Percentiles rank a stretch among this genome's conserved stretches.
These are phyloP conservation scores for Pythium plurisporium DNA, from an alignment of 352 stramenopile genomes.

Conservation along the genomic window DNA sequence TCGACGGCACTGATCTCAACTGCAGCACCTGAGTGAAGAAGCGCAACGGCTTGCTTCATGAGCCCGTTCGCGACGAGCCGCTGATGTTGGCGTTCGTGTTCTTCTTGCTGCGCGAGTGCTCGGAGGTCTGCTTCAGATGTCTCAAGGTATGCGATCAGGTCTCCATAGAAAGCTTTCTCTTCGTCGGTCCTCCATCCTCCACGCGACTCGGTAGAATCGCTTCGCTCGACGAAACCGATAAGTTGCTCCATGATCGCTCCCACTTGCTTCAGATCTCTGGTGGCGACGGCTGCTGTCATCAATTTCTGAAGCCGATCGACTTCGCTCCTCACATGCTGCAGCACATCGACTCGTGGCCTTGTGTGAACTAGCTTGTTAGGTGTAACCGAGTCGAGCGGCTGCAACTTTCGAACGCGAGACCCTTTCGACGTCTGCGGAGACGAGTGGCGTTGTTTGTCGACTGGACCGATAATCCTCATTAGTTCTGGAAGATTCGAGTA, in stretches of 20 bases:
- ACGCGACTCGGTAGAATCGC: background rate
- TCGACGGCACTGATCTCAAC: background rate
- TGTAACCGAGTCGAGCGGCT: background rate
- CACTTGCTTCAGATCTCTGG: background rate
- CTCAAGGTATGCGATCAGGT: slow-evolving; percentile 3
- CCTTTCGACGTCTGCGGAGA: background rate
- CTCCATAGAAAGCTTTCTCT: background rate
- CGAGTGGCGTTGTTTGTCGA: too few relatives aligned
- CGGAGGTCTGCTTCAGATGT: background rate
- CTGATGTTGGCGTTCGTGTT: slow-evolving; percentile 5
- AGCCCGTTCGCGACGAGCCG: background rate
- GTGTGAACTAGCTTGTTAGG: background rate
- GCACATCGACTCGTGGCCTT: background rate
- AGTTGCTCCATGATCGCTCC: slow-evolving; percentile 9
- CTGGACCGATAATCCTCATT: too few relatives aligned
- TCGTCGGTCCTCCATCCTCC: background rate
- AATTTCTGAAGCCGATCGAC: background rate
- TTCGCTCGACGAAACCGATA: background rate
- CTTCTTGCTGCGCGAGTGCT: background rate
- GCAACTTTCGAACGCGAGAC: background rate
- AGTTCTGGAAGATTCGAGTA: too few relatives aligned
- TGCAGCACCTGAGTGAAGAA: background rate
- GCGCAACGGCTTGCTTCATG: background rate
- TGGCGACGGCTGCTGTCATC: background rate
- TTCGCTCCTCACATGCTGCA: background rate